Evolutionary conservation across 2,329 filamentous ascomycete genomes (phyloP), one percentile per base, ranked within the genome.

Genomic region (Basipetospora sp.): DNA sequence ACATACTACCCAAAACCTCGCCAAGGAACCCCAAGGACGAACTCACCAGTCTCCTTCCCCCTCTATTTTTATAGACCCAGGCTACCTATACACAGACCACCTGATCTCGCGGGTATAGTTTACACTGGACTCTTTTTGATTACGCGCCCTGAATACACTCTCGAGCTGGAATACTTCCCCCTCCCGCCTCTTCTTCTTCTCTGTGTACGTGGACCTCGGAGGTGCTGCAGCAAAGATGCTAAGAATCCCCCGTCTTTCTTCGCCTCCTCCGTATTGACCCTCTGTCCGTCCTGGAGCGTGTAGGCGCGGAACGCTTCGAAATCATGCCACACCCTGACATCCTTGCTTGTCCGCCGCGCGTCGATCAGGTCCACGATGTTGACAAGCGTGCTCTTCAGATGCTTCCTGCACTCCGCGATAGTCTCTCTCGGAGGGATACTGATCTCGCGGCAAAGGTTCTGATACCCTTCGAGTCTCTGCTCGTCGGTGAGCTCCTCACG

Each of bases 121-220:
- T n/a, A n/a, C n/a, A n/a, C n/a, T n/a, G n/a, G n/a, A n/a, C n/a
- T 33, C 32, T 22, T 19, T 15, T 34, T 34, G 17, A 18, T 15
- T 22, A 34, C 20, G 13, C 32, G 18, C 32, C 32, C 32, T 9
- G 32, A 34, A 20, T 20, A 5, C 10, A 34, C 32, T 8, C 17
- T 22, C 5, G 4, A 19, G 17, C 13, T 15, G 18, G 19, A 15
- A 18, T 18, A 14, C 16, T 19, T 13, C 14, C 32, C n/a, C 10
- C 13, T 26, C 32, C 32, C 18, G 13, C 17, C 19, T 90, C 40
- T 80, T 84, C 22, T 90, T 28, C 15, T 20, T 31, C 34, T n/a
- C 13, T 14, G n/a, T 16, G n/a, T n/a, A n/a, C 31, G 30, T 2
- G 9, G 31, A 2, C 19, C 13, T 31, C 41, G 3, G 32, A 42